Percentiles rank a stretch among this genome's conserved stretches.
Evolutionary conservation across 2,329 filamentous ascomycete genomes (phyloP).

Genomic region (Seiridium cupressi): DNA sequence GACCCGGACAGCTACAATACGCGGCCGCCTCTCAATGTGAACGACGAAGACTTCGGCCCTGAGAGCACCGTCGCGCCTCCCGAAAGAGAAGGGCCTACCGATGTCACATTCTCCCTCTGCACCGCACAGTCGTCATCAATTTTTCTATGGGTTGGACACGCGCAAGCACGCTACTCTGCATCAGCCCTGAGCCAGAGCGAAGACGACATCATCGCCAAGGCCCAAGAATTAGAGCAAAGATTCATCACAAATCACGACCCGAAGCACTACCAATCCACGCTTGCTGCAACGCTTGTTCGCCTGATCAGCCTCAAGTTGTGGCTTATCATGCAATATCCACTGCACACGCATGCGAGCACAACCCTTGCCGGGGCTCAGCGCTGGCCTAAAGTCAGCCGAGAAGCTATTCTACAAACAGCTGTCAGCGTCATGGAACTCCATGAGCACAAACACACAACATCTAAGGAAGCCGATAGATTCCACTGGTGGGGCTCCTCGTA

Average conservation of each 20-base stretch:
- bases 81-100: conserved; percentile 35
- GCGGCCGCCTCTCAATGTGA: conserved; percentile 47
- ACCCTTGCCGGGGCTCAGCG: neutral
- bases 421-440: conserved; percentile 44
- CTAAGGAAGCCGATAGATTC: conserved; percentile 36
- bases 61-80: conserved; percentile 30
- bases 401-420: conserved; percentile 45
- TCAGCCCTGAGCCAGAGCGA: conserved; percentile 26
- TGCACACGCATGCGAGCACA: conserved; percentile 25
- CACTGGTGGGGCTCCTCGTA: conserved; percentile 49
- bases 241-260: conserved; percentile 36
- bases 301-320: conserved; percentile 45
- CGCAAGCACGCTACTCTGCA: conserved; percentile 16
- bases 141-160: conserved; percentile 37
- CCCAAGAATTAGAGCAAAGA: conserved; percentile 34
- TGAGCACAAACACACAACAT: conserved; percentile 24
- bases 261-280: conserved; percentile 29
- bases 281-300: conserved; percentile 38
- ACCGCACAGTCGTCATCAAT: conserved; percentile 37
- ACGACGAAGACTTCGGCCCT: conserved; percentile 50
- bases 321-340: conserved; percentile 44
- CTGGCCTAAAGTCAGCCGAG: conserved; percentile 28
- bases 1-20: conserved; percentile 43
- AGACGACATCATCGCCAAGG: conserved; percentile 37
- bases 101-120: conserved; percentile 39